Conservation (phyloP, 2,329 filamentous ascomycete genomes). For the Xylogone sp. region DNA sequence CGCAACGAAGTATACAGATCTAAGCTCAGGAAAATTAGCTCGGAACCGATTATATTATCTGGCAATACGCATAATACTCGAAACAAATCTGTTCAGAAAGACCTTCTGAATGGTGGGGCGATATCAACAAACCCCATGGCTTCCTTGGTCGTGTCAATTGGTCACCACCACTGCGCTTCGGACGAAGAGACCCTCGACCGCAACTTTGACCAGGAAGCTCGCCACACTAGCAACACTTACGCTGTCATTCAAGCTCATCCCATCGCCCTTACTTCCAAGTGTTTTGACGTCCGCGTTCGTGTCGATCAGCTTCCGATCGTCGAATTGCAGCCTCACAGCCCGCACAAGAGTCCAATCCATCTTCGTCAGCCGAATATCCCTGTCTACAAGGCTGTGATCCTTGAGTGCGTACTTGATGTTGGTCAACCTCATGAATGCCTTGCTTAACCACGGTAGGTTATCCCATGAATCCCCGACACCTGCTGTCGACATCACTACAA, state of each 20-base stretch:
- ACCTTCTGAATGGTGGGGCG: conserved; percentile 7
- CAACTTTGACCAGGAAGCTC: conserved; percentile 31
- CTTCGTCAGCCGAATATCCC: conserved; percentile 30
- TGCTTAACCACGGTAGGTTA: conserved; percentile 30
- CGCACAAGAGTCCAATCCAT: conserved; percentile 36
- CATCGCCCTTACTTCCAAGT: conserved; percentile 27
- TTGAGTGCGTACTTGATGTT: conserved; percentile 36
- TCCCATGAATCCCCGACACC: conserved; percentile 36
- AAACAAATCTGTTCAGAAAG: conserved; percentile 12
- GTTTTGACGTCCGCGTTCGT: conserved; percentile 20
- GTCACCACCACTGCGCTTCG: conserved; percentile 16
- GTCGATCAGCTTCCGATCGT: conserved; percentile 21
- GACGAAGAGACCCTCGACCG: conserved; percentile 21
- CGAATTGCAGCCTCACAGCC: conserved; percentile 27
- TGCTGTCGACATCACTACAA: conserved; percentile 36
- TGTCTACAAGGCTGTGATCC: conserved; percentile 33
- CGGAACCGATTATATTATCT: conserved; percentile 10
- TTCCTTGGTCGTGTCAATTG: conserved; percentile 13
- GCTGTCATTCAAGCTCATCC: conserved; percentile 29
- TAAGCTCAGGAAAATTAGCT: conserved; percentile 10
- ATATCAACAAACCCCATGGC: conserved; percentile 10
- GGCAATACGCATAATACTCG: conserved; percentile 11
- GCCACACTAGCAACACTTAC: conserved; percentile 25
- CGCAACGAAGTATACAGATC: conserved; percentile 2
- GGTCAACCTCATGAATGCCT: conserved; percentile 34